Conservation (phyloP, 257 asterid genomes). For the Solanum rostratum region DNA sequence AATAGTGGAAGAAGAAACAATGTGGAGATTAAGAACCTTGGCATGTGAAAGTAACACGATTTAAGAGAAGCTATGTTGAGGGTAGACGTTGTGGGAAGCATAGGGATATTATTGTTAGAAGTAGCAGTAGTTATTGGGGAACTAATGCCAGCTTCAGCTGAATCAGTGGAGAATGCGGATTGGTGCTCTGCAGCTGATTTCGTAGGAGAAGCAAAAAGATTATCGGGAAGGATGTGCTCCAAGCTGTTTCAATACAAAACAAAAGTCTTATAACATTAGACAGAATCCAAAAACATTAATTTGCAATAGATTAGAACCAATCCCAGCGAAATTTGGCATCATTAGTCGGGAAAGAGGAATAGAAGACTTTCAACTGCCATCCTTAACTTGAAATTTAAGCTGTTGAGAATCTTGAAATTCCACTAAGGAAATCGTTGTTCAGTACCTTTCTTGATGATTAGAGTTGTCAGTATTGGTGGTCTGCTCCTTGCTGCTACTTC, state of each 20-base stretch:
- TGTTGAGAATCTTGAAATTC: not conserved
- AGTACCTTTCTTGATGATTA: slow-evolving; percentile 47
- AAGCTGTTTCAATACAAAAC: slow-evolving; percentile 37
- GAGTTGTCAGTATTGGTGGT: slow-evolving; percentile 20
- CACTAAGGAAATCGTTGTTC: not conserved
- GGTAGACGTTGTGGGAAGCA: slow-evolving; percentile 1
- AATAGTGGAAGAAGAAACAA: not conserved
- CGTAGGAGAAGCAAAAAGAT: slow-evolving; percentile 81
- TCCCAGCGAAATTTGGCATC: not conserved
- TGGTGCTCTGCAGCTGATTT: not conserved
- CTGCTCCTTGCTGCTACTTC: slow-evolving; percentile 25
- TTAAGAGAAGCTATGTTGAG: slow-evolving; percentile 13
- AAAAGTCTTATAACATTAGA: not conserved
- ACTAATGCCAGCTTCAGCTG: not conserved
- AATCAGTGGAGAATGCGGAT: not conserved
- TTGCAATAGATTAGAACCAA: not conserved
- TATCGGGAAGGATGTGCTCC: slow-evolving; percentile 81
- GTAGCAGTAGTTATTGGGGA: slow-evolving; percentile 1
- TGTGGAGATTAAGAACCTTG: not conserved
- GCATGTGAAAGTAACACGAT: slow-evolving; percentile 9
- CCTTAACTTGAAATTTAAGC: not conserved
- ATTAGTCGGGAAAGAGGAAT: not conserved
- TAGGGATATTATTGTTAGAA: slow-evolving; percentile 1
- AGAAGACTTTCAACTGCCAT: not conserved
- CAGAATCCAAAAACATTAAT: not conserved